Evolutionary conservation across 805 yeast species (phyloP), one percentile per base, ranked within the genome.

Genomic region (Starmerella tilneyi): DNA sequence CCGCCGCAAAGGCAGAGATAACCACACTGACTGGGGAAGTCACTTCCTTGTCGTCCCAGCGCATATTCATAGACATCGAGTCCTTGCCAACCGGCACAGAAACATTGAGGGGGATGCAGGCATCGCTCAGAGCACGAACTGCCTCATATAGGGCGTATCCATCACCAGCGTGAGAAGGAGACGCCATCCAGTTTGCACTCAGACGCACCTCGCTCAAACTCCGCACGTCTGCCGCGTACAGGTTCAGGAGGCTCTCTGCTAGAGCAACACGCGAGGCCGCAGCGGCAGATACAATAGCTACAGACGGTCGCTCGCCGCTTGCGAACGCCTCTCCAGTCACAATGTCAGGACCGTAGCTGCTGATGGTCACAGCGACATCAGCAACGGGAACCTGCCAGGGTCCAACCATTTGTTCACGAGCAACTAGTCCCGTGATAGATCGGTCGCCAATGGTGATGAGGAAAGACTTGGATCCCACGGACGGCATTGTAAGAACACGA

Each of bases 371-470:
- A 67, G 95, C 97, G 45, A 88, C 96, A 62, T 92, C 97, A 15
- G 97, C 92, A 26, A 92, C 97, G 40, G 99, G 98, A 9, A 83
- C 92, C 71, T 92, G 99, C 97, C 97, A 92, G 61, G 97, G 97
- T 31, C 98, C 98, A 49, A 92, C 97, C 79, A 88, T 79, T 69
- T 92, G 98, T 64, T 92, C 98, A 63, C 98, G 79, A 59, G 94
- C 97, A 50, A 92, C 81, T 56, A 92, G 74, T 45, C 98, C 98
- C 23, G 97, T 89, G 51, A 92, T 92, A n/a, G 94, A 74, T 67
- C 98, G 80, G 66, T 92, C 98, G 65, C 96, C 98, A 61, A 92
- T 92, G n/a, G 97, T 92, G 61, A 92, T 83, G 59, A 92, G 71
- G 71, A 92, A 92, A 42, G 81, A 79, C 68, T 92, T 92, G 33